Evolutionary conservation across 2,329 filamentous ascomycete genomes (phyloP), one percentile per base, ranked within the genome.

Genomic region (Colletotrichum shisoi): DNA sequence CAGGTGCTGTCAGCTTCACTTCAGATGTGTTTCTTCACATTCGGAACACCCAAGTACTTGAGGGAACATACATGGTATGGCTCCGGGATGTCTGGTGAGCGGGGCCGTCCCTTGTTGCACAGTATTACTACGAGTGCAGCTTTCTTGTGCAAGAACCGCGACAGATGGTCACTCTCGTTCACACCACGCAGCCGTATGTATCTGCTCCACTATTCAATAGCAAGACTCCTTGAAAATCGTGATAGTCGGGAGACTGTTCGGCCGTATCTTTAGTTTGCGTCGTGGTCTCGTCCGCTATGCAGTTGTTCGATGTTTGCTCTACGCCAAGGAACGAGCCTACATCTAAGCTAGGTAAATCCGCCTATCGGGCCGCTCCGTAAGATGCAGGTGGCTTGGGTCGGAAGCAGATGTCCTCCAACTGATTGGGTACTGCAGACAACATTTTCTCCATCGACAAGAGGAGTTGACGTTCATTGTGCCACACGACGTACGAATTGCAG

Each of bases 321-420:
- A 19, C 31, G 53, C 39, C 64, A 53, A 58, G 60, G 34, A 62
- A 21, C 21, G n/a, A 37, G 12, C 53, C 15, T 54, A 39, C 60
- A 53, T 46, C 27, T 57, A 40, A 53, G 46, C 53, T 59, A 53
- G 21, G 40, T 53, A 56, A 45, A 64, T 51, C 53, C 64, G 54
- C 60, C 63, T 58, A 64, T 53, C 60, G 60, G 64, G 60, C 64
- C 64, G 64, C 64, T 57, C 60, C 60, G 60, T 53, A 39, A 45
- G 24, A 51, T 64, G 60, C 64, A 58, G 48, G 53, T 53, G 31
- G 37, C 61, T 48, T 54, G 24, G 46, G 21, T 37, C n/a, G 31
- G 42, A 58, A 19, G 31, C n/a, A 15, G 53, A 34, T 13, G 53
- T 40, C 13, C 60, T 19, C 27, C n/a, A 12, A 40, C 12, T 63